Evolutionary conservation across 345 rosid species (phyloP).

Genomic region (Populus pruinosa): DNA sequence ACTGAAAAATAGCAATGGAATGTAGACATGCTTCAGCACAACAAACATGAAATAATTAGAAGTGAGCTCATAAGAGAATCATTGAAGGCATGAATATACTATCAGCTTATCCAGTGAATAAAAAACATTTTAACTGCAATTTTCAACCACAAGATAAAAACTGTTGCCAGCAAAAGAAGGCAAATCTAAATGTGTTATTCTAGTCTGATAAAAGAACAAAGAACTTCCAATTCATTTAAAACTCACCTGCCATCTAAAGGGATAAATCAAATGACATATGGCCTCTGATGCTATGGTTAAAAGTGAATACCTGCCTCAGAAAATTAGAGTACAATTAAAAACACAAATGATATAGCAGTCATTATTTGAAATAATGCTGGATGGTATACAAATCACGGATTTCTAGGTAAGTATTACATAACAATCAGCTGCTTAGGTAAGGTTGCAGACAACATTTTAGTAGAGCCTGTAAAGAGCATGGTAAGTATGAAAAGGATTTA

Average conservation of each 20-base stretch:
- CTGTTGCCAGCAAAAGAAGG: neutral
- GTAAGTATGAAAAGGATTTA: neutral
- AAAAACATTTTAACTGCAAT: conserved; percentile 1
- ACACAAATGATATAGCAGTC: neutral
- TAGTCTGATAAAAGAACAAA: neutral
- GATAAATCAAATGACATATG: conserved; percentile 94
- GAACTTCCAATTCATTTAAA: neutral
- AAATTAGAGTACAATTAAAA: conserved; percentile 1
- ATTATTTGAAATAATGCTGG: neutral
- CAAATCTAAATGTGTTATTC: neutral
- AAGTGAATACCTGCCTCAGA: conserved; percentile 74
- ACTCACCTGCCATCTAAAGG: conserved; percentile 95
- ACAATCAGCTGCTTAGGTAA: neutral
- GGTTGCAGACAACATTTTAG: neutral
- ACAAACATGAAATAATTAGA: conserved; percentile 58
- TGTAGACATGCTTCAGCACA: conserved; percentile 97
- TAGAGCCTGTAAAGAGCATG: neutral
- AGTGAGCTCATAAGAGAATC: conserved; percentile 13
- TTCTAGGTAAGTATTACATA: neutral
- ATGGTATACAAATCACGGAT: neutral
- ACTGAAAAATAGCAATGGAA: conserved; percentile 99
- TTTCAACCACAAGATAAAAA: conserved; percentile 6
- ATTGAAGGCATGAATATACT: conserved; percentile 1
- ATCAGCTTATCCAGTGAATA: conserved; percentile 1
- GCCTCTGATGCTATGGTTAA: conserved; percentile 89